Conservation (phyloP, 495 filamentous ascomycete genomes). For the Trichoderma virens region DNA sequence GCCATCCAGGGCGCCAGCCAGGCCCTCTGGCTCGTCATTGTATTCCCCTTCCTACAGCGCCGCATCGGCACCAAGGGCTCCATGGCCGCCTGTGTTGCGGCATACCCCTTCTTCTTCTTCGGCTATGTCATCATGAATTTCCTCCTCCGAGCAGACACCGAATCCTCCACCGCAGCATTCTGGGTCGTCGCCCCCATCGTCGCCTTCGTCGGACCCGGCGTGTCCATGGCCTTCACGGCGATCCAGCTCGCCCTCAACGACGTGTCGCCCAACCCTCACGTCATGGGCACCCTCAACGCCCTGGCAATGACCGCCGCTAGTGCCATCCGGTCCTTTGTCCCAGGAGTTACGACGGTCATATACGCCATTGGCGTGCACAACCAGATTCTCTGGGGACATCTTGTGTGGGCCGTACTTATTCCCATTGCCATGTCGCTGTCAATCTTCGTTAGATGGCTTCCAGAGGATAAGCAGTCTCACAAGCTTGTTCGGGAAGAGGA, state of each 20-base stretch:
- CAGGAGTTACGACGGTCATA: slow-evolving; percentile 51
- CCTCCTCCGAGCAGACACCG: slow-evolving; percentile 35
- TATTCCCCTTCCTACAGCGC: slow-evolving; percentile 53
- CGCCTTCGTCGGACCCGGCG: slow-evolving; percentile 44
- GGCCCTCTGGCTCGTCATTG: slow-evolving; percentile 54
- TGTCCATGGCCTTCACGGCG: slow-evolving; percentile 62
- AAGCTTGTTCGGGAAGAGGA: background rate
- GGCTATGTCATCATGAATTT: slow-evolving; percentile 42
- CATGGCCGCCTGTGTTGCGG: slow-evolving; percentile 41
- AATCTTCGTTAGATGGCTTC: slow-evolving; percentile 39
- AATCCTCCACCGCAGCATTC: slow-evolving; percentile 32
- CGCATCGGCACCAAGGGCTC: slow-evolving; percentile 54
- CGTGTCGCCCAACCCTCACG: slow-evolving; percentile 48
- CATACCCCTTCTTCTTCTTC: slow-evolving; percentile 52
- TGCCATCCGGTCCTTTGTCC: slow-evolving; percentile 48
- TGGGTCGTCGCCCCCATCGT: slow-evolving; percentile 42
- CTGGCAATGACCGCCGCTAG: slow-evolving; percentile 49
- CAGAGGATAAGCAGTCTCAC: slow-evolving; percentile 20
- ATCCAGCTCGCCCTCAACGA: slow-evolving; percentile 64
- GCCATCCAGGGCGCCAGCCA: slow-evolving; percentile 52
- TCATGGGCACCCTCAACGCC: slow-evolving; percentile 58
- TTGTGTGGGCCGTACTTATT: slow-evolving; percentile 57
- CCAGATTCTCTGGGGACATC: slow-evolving; percentile 50
- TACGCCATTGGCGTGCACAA: slow-evolving; percentile 52
- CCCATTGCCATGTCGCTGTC: slow-evolving; percentile 38